A percentile compares a stretch with the other conserved stretches of the same genome.
Conservation (phyloP, 768 basidiomycete genomes). For the Pleurotus ostreatus region DNA sequence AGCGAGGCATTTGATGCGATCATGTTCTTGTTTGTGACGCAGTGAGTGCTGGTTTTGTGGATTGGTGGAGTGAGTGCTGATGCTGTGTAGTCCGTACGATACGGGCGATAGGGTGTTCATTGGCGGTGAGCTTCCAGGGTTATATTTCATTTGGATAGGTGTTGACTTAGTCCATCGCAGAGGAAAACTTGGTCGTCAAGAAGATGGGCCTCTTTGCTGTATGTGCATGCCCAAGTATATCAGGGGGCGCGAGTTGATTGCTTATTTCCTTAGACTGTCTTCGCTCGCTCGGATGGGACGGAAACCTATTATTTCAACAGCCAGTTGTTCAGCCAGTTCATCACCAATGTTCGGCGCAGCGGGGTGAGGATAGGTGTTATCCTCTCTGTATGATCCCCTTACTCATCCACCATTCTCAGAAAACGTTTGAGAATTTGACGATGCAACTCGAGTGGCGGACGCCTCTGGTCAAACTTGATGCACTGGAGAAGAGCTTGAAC, state of each 20-base stretch:
- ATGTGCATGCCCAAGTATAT: slow-evolving; percentile 12
- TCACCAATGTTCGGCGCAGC: slow-evolving; percentile 72
- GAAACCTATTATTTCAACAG: slow-evolving; percentile 83
- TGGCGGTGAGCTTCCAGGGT: slow-evolving; percentile 35
- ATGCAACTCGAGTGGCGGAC: slow-evolving; percentile 78
- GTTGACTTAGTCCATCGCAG: slow-evolving; percentile 22
- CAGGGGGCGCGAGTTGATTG: neutral
- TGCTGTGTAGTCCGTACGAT: slow-evolving; percentile 58
- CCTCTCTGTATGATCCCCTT: no score
- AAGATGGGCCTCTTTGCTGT: slow-evolving; percentile 78
- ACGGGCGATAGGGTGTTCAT: slow-evolving; percentile 82
- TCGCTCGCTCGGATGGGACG: slow-evolving; percentile 68
- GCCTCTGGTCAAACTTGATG: slow-evolving; percentile 66
- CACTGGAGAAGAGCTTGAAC: slow-evolving; percentile 62
- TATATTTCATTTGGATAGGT: neutral
- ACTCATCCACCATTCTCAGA: no score
- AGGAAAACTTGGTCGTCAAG: slow-evolving; percentile 71
- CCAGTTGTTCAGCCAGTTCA: slow-evolving; percentile 70
- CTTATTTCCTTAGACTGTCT: slow-evolving; percentile 47
- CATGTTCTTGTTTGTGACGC: slow-evolving; percentile 80
- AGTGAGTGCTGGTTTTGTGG: slow-evolving; percentile 42
- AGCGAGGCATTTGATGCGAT: slow-evolving; percentile 74
- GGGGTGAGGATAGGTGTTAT: no score
- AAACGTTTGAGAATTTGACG: slow-evolving; percentile 63
- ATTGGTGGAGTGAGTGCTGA: slow-evolving; percentile 1